phyloP scores from a whole-genome alignment of 2,329 filamentous ascomycete genomes.

The Byssoonygena ceratinophila region DNA sequence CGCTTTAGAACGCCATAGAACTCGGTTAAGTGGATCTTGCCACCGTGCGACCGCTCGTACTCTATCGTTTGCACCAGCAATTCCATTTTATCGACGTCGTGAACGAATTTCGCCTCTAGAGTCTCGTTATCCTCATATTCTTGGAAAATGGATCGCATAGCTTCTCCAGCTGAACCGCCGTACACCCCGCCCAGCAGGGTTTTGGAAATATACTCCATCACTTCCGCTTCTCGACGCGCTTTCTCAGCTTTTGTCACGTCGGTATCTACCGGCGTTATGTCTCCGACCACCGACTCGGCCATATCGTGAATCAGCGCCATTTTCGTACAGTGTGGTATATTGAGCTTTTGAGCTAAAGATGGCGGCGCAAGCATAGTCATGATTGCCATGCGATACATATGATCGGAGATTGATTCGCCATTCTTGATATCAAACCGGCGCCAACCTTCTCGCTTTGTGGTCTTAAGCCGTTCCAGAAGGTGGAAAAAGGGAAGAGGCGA shows the following conservation, averaged over 20 bases:
- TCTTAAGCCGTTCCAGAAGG: constrained; percentile 86
- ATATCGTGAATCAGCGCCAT: constrained; percentile 98
- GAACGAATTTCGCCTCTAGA: constrained; percentile 75
- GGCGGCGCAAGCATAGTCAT: constrained; percentile 86
- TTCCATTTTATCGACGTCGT: constrained; percentile 97
- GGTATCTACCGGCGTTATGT: constrained; percentile 83
- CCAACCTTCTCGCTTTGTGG: constrained; percentile 93
- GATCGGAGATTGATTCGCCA: constrained; percentile 88
- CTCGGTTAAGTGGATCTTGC: constrained; percentile 66
- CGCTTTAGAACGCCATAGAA: constrained; percentile 68
- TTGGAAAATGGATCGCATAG: constrained; percentile 74
- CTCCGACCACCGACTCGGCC: constrained; percentile 87
- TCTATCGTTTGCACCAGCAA: constrained; percentile 90
- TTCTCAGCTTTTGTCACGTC: constrained; percentile 79
- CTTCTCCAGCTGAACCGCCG: constrained; percentile 56
- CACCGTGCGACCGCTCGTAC: constrained; percentile 66
- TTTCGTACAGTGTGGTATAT: constrained; percentile 74
- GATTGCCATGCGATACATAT: constrained; percentile 99
- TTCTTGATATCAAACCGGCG: constrained; percentile 64
- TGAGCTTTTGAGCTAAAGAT: constrained; percentile 57
- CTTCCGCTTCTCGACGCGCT: constrained; percentile 69
- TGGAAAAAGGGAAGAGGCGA: constrained; percentile 91
- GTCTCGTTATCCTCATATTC: constrained; percentile 89
- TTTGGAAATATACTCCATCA: constrained; percentile 81
- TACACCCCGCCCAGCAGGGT: constrained; percentile 63